Evolutionary conservation across 805 yeast species (phyloP).

Genomic region (Teunomyces funiuensis): DNA sequence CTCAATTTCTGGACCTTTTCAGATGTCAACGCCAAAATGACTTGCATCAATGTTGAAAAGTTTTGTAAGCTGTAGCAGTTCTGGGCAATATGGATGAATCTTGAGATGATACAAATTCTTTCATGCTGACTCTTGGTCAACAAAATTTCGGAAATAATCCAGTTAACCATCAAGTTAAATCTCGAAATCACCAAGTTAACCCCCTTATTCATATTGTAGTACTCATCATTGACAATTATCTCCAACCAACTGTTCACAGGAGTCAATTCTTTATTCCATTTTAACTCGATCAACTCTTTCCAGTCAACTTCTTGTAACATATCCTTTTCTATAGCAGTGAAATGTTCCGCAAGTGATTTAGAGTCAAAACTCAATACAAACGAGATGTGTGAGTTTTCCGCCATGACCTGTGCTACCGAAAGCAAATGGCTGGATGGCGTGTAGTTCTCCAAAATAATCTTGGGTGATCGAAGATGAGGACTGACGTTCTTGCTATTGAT

Average conservation of each 20-base stretch:
- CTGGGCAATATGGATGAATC: constrained; percentile 84
- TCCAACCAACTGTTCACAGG: constrained; percentile 85
- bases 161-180: constrained; percentile 84
- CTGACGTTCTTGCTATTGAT: constrained; percentile 5
- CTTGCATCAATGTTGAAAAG: constrained; percentile 84
- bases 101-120: constrained; percentile 69
- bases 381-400: constrained; percentile 65
- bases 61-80: constrained; percentile 73
- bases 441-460: constrained; percentile 37
- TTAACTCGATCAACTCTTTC: constrained; percentile 79
- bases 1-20: constrained; percentile 56
- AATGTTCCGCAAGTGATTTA: constrained; percentile 66
- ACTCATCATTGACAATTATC: constrained; percentile 56
- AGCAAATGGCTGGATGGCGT: constrained; percentile 27
- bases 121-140: constrained; percentile 61
- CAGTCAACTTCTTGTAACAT: constrained; percentile 84
- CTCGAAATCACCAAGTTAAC: constrained; percentile 79
- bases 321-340: constrained; percentile 86
- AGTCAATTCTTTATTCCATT: constrained; percentile 65
- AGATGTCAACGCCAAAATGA: constrained; percentile 76
- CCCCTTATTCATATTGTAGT: constrained; percentile 56
- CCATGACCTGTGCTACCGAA: constrained; percentile 42
- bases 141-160: constrained; percentile 87
- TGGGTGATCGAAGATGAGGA: constrained; percentile 22
- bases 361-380: constrained; percentile 77